A percentile compares a stretch with the other conserved stretches of the same genome.
These are phyloP conservation scores for Arabis hirsuta DNA, from an alignment of 345 rosid species.

Conservation along the genomic window DNA sequence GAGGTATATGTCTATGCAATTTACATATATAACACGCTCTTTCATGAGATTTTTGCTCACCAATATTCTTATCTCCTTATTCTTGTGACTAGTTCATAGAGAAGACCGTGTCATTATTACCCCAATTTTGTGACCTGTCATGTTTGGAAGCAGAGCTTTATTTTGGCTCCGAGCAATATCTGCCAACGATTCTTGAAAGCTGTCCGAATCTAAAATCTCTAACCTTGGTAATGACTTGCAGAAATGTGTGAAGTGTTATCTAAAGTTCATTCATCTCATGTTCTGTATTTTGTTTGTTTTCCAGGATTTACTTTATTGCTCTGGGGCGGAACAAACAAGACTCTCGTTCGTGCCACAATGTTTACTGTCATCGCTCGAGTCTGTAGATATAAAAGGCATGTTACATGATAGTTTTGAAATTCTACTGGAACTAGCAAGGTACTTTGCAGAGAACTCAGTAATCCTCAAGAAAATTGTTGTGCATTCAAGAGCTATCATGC, in stretches of 20 bases:
- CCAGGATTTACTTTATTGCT: not conserved
- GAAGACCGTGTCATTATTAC: not conserved
- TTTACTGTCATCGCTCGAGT: constrained; percentile 22
- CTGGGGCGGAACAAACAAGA: too few relatives aligned
- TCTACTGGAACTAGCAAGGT: not conserved
- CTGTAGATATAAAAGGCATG: not conserved
- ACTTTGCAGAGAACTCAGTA: not conserved
- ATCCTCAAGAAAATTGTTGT: constrained; percentile 13
- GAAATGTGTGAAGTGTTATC: not conserved
- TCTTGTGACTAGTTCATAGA: not conserved
- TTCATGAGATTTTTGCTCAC: not conserved
- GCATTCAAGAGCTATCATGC: not conserved
- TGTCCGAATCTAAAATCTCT: not conserved
- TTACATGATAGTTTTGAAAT: too few relatives aligned
- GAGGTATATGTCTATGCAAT: not conserved
- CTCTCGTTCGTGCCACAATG: not conserved
- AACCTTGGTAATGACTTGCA: constrained; percentile 1
- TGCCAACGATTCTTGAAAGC: not conserved
- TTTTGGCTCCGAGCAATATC: accelerated
- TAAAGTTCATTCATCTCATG: too few relatives aligned
- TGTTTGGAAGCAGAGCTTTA: not conserved
- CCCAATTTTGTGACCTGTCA: not conserved
- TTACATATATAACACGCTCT: not conserved
- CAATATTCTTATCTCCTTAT: not conserved
- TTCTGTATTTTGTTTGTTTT: not conserved